Conservation (phyloP, 2,329 filamentous ascomycete genomes). For the Dactylonectria estremocensis region DNA sequence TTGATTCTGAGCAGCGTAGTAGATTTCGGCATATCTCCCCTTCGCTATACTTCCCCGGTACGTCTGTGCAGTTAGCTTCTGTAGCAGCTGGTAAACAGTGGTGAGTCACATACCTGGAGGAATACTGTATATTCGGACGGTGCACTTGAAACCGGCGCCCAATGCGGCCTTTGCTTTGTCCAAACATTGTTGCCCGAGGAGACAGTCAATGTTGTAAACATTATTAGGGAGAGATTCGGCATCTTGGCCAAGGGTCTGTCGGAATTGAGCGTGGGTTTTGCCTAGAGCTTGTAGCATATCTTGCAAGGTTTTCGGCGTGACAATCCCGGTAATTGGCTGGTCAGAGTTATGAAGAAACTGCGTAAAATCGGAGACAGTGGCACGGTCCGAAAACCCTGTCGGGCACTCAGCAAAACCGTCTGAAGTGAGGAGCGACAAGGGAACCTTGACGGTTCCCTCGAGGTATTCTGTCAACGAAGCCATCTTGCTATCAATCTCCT, state of each 20-base stretch:
- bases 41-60: background rate
- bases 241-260: no score
- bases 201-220: background rate
- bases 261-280: no score
- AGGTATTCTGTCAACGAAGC: constrained; percentile 19
- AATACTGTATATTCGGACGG: constrained; percentile 4
- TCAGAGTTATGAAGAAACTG: constrained; percentile 13
- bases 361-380: constrained; percentile 13
- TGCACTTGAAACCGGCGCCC: background rate
- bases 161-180: background rate
- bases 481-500: background rate
- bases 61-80: no score
- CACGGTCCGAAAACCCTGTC: constrained; percentile 9
- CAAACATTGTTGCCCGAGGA: background rate
- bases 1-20: no score
- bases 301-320: constrained; percentile 14
- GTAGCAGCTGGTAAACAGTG: no score
- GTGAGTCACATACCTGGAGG: background rate
- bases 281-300: constrained; percentile 2
- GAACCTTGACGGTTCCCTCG: constrained; percentile 18
- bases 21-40: background rate
- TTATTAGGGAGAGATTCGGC: no score
- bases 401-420: constrained; percentile 27
- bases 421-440: constrained; percentile 22
- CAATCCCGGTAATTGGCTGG: constrained; percentile 24